Conservation (phyloP, 352 stramenopile species). For the Phytophthora pinifolia region DNA sequence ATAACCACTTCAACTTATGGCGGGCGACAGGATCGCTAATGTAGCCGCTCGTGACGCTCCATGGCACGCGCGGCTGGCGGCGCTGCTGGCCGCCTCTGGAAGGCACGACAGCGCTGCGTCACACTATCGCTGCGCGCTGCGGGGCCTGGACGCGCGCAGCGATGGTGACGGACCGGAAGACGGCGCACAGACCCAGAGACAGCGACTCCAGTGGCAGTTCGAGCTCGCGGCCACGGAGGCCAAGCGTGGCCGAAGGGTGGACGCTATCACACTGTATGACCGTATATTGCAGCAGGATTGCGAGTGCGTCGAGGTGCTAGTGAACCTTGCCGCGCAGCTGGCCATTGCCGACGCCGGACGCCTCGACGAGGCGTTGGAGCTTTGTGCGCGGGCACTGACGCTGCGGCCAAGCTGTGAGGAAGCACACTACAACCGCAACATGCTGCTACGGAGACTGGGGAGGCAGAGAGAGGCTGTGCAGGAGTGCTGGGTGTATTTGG, state of each 20-base stretch:
- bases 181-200: slow-evolving; percentile 1
- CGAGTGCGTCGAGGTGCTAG: slow-evolving; percentile 39
- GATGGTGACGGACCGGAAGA: slow-evolving; percentile 2
- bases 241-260: slow-evolving; percentile 11
- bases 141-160: slow-evolving; percentile 8
- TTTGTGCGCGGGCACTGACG: slow-evolving; percentile 38
- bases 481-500: slow-evolving; percentile 60
- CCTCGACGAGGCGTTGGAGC: slow-evolving; percentile 35
- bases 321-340: slow-evolving; percentile 59
- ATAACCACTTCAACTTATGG: slow-evolving; percentile 17
- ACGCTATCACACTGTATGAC: slow-evolving; percentile 40
- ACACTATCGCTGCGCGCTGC: slow-evolving; percentile 37
- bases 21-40: slow-evolving; percentile 11
- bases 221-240: slow-evolving; percentile 19
- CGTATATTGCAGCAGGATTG: slow-evolving; percentile 26
- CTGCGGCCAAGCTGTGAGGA: slow-evolving; percentile 32
- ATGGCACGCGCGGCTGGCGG: slow-evolving; percentile 36
- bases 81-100: slow-evolving; percentile 26
- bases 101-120: slow-evolving; percentile 24
- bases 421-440: slow-evolving; percentile 67
- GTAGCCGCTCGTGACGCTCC: slow-evolving; percentile 8
- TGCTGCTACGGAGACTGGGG: slow-evolving; percentile 50
- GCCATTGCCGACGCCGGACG: slow-evolving; percentile 31
- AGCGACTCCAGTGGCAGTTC: slow-evolving; percentile 27
- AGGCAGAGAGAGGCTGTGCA: slow-evolving; percentile 46